Evolutionary conservation across 441 rosid species (phyloP).

Genomic region (Breynia disticha): DNA sequence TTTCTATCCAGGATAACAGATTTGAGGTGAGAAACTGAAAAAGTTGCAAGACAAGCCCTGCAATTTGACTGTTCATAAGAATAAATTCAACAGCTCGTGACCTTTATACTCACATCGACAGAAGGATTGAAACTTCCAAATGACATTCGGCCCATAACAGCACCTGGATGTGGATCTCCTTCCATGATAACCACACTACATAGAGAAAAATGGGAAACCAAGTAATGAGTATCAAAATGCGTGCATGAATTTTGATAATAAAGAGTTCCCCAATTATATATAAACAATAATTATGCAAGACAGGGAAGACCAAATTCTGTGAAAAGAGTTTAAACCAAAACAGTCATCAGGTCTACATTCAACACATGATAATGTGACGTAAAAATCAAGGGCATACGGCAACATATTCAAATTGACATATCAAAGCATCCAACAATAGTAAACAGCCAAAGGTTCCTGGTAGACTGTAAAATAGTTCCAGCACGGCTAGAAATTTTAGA

Average conservation of each 20-base stretch:
- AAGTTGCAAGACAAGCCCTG: slow-evolving; percentile 11
- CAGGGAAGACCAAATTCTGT: too few species aligned
- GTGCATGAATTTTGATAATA: not conserved
- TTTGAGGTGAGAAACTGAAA: slow-evolving; percentile 16
- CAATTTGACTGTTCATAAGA: slow-evolving; percentile 9
- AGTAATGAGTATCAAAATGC: not conserved
- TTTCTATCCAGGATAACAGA: slow-evolving; percentile 51
- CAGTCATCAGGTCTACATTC: too few species aligned
- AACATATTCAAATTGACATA: too few species aligned
- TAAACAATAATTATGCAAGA: not conserved
- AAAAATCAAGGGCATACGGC: too few species aligned
- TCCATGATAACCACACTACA: slow-evolving; percentile 81
- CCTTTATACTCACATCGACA: slow-evolving; percentile 61
- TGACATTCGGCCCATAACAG: slow-evolving; percentile 74
- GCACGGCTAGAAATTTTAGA: too few species aligned
- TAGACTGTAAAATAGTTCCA: too few species aligned
- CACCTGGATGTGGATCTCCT: slow-evolving; percentile 89
- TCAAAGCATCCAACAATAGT: too few species aligned
- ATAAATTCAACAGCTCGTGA: slow-evolving; percentile 13
- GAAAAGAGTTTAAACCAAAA: too few species aligned
- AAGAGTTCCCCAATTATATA: not conserved
- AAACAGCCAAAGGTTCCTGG: too few species aligned
- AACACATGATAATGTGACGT: too few species aligned
- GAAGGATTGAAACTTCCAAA: slow-evolving; percentile 91
- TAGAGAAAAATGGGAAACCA: not conserved